A percentile compares a stretch with the other conserved stretches of the same genome.
Conservation (phyloP, 148 eudicot genomes). For the Dysphania ambrosioides region DNA sequence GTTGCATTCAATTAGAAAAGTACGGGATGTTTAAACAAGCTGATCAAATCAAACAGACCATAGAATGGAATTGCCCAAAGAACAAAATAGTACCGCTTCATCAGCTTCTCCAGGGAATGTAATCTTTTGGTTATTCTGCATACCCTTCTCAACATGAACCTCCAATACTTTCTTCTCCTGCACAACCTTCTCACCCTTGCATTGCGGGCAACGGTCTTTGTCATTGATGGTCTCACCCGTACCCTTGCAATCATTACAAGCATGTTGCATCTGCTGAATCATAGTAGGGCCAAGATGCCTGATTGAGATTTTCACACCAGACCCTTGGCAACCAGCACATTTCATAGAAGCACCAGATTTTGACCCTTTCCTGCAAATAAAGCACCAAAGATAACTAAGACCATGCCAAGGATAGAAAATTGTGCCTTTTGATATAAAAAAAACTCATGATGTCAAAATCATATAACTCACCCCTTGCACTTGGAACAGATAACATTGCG, state of each 20-base stretch:
- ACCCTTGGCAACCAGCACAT: constrained; percentile 66
- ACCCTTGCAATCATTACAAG: constrained; percentile 77
- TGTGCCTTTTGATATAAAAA: background rate
- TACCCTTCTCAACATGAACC: constrained; percentile 67
- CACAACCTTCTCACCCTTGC: constrained; percentile 71
- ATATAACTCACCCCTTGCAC: constrained; percentile 39
- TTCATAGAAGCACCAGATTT: constrained; percentile 71
- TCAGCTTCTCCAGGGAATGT: constrained; percentile 78
- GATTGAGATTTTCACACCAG: constrained; percentile 67
- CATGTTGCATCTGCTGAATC: constrained; percentile 81
- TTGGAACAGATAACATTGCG: constrained; percentile 51
- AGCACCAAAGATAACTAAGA: background rate
- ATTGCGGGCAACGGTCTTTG: constrained; percentile 58
- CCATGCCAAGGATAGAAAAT: background rate
- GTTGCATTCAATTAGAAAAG: background rate
- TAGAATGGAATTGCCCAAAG: background rate
- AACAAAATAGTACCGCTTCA: constrained; percentile 46
- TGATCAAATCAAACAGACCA: background rate
- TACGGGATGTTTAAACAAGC: background rate
- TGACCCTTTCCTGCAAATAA: constrained; percentile 49
- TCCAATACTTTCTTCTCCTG: constrained; percentile 74
- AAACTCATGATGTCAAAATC: background rate
- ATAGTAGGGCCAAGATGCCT: constrained; percentile 73
- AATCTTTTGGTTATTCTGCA: constrained; percentile 69
- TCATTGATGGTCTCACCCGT: constrained; percentile 64